phyloP scores from a whole-genome alignment of 306 rosid genomes.

The Sechiopsis laciniata region DNA sequence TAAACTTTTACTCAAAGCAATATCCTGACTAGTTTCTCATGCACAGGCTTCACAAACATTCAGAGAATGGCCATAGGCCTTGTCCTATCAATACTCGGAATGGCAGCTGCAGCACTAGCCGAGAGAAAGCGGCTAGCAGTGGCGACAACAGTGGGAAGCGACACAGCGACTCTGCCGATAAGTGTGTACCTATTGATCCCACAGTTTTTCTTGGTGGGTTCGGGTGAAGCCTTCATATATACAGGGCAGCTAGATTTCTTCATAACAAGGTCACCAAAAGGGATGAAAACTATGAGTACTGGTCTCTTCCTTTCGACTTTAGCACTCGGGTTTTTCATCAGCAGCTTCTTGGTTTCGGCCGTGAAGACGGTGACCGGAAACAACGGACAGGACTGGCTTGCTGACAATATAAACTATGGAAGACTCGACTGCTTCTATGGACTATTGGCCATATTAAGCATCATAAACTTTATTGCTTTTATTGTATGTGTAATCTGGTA shows the following conservation, averaged over 20 bases:
- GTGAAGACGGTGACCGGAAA: slow-evolving; percentile 51
- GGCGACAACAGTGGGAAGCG: slow-evolving; percentile 33
- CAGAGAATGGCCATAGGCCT: slow-evolving; percentile 83
- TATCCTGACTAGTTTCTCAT: neutral
- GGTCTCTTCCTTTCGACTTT: slow-evolving; percentile 83
- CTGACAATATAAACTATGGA: slow-evolving; percentile 62
- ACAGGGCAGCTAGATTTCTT: slow-evolving; percentile 94
- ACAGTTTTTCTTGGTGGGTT: slow-evolving; percentile 76
- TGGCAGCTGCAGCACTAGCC: slow-evolving; percentile 56
- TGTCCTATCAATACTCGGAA: slow-evolving; percentile 53
- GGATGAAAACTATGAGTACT: slow-evolving; percentile 96
- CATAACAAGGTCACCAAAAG: slow-evolving; percentile 87
- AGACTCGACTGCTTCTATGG: slow-evolving; percentile 85
- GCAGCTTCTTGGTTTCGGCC: slow-evolving; percentile 69
- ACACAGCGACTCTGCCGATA: slow-evolving; percentile 45
- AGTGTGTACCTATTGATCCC: slow-evolving; percentile 78
- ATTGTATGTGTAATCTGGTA: slow-evolving; percentile 54
- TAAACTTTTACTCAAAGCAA: no score
- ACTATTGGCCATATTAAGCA: slow-evolving; percentile 50
- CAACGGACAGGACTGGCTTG: slow-evolving; percentile 68
- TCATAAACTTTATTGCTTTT: slow-evolving; percentile 58
- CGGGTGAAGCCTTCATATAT: slow-evolving; percentile 96
- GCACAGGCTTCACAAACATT: slow-evolving; percentile 65
- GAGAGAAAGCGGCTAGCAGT: slow-evolving; percentile 59
- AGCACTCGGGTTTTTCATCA: slow-evolving; percentile 78